A percentile compares a stretch with the other conserved stretches of the same genome.
phyloP scores from a whole-genome alignment of 2,329 filamentous ascomycete species.

The Saccharata proteae region DNA sequence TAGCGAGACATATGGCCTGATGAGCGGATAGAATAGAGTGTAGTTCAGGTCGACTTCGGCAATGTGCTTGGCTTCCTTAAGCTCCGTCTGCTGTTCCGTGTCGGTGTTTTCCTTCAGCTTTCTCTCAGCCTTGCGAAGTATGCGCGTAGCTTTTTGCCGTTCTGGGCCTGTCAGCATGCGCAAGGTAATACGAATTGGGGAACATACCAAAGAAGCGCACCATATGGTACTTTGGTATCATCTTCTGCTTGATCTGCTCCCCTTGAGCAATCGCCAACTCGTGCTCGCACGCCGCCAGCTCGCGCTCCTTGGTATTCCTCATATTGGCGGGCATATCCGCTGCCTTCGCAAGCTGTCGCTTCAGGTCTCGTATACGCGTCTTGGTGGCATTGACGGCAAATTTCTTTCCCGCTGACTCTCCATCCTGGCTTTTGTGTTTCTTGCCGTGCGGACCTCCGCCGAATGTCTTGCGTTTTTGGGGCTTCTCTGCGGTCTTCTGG shows the following conservation, averaged over 20 bases:
- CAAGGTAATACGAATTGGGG: slow-evolving; percentile 10
- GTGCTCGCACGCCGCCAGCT: slow-evolving; percentile 53
- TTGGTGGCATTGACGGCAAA: slow-evolving; percentile 48
- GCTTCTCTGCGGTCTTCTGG: not conserved
- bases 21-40: slow-evolving; percentile 57
- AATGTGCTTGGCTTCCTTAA: slow-evolving; percentile 50
- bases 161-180: slow-evolving; percentile 33
- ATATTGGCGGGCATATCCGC: slow-evolving; percentile 54
- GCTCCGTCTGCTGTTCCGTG: slow-evolving; percentile 39
- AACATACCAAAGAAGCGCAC: slow-evolving; percentile 67
- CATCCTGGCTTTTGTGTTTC: slow-evolving; percentile 14
- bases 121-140: slow-evolving; percentile 52
- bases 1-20: slow-evolving; percentile 55
- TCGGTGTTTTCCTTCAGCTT: slow-evolving; percentile 39
- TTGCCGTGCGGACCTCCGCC: slow-evolving; percentile 4
- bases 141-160: slow-evolving; percentile 58
- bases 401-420: slow-evolving; percentile 7
- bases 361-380: slow-evolving; percentile 58
- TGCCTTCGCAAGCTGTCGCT: slow-evolving; percentile 49
- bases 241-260: slow-evolving; percentile 51
- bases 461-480: slow-evolving; percentile 5
- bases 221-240: slow-evolving; percentile 74
- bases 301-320: slow-evolving; percentile 57
- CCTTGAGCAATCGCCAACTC: slow-evolving; percentile 48
- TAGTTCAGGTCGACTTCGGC: slow-evolving; percentile 67